Percentiles rank a stretch among this genome's conserved stretches.
Evolutionary conservation across 768 basidiomycete genomes (phyloP).

Genomic region (Mycena rosella): DNA sequence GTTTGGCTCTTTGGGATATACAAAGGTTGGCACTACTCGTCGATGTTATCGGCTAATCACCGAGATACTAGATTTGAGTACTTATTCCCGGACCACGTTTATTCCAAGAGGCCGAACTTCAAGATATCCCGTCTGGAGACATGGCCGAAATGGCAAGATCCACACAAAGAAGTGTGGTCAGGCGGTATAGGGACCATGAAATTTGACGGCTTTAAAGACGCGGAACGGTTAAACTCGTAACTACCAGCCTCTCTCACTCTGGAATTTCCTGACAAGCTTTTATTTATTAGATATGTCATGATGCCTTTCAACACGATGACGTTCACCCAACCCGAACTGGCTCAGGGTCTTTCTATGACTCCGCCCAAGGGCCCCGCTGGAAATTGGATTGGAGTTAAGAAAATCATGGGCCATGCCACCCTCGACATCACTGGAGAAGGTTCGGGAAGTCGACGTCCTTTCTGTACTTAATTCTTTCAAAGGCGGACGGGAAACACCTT

Average conservation of each 20-base stretch:
- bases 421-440: constrained; percentile 39
- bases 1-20: constrained; percentile 35
- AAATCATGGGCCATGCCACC: constrained; percentile 35
- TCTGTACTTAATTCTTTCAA: background rate
- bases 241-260: background rate
- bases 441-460: background rate
- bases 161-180: constrained; percentile 25
- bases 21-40: constrained; percentile 15
- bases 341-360: constrained; percentile 17
- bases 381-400: constrained; percentile 38
- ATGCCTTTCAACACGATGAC: constrained; percentile 36
- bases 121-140: constrained; percentile 25
- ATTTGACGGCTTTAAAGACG: constrained; percentile 17
- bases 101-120: constrained; percentile 28
- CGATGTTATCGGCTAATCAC: background rate
- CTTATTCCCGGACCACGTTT: constrained; percentile 29
- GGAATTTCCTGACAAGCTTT: background rate
- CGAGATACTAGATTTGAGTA: constrained; percentile 33
- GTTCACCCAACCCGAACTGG: constrained; percentile 37
- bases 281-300: constrained; percentile 35
- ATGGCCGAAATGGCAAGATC: constrained; percentile 31
- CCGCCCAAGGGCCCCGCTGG: constrained; percentile 23
- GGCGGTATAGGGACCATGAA: constrained; percentile 3
- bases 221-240: constrained; percentile 25
- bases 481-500: constrained; percentile 31